Percentiles rank a stretch among this genome's conserved stretches.
phyloP scores from a whole-genome alignment of 1,139 yeast genomes.

The Scheffersomyces quercinus region DNA sequence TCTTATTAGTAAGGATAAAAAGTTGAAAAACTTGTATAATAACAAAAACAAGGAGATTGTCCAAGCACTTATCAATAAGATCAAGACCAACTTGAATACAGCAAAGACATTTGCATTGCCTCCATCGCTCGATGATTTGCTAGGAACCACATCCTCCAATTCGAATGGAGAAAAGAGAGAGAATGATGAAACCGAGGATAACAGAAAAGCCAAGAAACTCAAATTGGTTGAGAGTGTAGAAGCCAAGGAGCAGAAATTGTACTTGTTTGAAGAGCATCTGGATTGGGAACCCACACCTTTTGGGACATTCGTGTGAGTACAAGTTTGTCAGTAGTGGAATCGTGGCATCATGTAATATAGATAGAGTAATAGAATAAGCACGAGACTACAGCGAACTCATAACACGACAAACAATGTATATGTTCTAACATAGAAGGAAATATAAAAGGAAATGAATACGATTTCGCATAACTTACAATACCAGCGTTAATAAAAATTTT shows the following conservation, averaged over 20 bases:
- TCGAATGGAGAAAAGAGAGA: not conserved
- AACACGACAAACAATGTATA: too few relatives aligned
- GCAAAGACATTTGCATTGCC: conserved; percentile 10
- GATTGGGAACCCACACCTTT: conserved; percentile 51
- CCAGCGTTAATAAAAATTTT: too few relatives aligned
- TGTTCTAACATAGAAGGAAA: not conserved
- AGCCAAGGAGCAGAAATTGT: conserved; percentile 9
- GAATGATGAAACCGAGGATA: not conserved
- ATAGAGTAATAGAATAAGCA: not conserved
- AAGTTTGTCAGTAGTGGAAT: not conserved
- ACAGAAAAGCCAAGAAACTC: not conserved
- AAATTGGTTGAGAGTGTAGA: conserved; percentile 7
- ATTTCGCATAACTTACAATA: too few relatives aligned
- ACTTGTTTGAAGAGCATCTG: conserved; percentile 24
- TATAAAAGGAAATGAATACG: not conserved
- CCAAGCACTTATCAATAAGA: not conserved
- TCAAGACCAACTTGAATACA: not conserved
- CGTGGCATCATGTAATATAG: not conserved
- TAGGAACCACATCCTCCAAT: not conserved
- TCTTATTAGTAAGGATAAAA: not conserved
- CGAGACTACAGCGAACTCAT: too few relatives aligned
- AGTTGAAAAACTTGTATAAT: not conserved
- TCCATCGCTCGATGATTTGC: conserved; percentile 9
- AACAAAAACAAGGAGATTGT: not conserved
- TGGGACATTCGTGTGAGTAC: conserved; percentile 26